Evolutionary conservation across 768 basidiomycete species (phyloP).

Genomic region (Flagelloscypha sp.): DNA sequence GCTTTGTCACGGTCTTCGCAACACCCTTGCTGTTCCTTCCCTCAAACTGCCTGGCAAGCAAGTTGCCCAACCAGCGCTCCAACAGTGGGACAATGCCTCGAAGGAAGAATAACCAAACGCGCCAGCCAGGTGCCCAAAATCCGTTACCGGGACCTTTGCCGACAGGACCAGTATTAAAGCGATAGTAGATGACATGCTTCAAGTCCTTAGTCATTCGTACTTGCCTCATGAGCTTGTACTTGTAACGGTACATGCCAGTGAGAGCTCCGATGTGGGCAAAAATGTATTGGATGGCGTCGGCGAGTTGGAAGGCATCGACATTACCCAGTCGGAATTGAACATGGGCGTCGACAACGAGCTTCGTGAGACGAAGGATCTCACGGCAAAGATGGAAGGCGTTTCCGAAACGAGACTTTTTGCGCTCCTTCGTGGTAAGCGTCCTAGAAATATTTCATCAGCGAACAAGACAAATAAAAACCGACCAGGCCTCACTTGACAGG

Average conservation of each 20-base stretch:
- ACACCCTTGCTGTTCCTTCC: slow-evolving; percentile 94
- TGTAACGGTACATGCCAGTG: slow-evolving; percentile 99
- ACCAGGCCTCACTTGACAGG: slow-evolving; percentile 66
- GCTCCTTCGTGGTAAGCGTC: slow-evolving; percentile 97
- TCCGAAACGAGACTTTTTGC: slow-evolving; percentile 99
- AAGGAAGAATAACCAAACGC: slow-evolving; percentile 99
- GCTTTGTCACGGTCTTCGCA: slow-evolving; percentile 98
- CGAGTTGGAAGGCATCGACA: slow-evolving; percentile 98
- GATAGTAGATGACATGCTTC: slow-evolving; percentile 97
- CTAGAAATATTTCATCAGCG: slow-evolving; percentile 30
- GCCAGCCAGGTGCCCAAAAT: slow-evolving; percentile 99
- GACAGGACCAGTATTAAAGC: slow-evolving; percentile 99
- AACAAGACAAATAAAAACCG: neutral
- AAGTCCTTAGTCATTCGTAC: slow-evolving; percentile 99
- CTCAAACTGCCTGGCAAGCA: slow-evolving; percentile 97
- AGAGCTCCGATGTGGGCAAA: slow-evolving; percentile 96
- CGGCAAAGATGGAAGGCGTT: slow-evolving; percentile 98
- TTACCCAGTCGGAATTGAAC: slow-evolving; percentile 98
- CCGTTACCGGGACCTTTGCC: slow-evolving; percentile 98
- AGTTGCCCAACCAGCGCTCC: slow-evolving; percentile 95
- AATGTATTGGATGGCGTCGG: slow-evolving; percentile 96
- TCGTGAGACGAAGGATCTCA: slow-evolving; percentile 95
- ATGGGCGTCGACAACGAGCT: slow-evolving; percentile 97
- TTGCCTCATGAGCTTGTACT: slow-evolving; percentile 99
- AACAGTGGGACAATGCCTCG: slow-evolving; percentile 96